Base-by-base conservation (phyloP, 495 filamentous ascomycete genomes). In the Aspergillus cavernicola region DNA sequence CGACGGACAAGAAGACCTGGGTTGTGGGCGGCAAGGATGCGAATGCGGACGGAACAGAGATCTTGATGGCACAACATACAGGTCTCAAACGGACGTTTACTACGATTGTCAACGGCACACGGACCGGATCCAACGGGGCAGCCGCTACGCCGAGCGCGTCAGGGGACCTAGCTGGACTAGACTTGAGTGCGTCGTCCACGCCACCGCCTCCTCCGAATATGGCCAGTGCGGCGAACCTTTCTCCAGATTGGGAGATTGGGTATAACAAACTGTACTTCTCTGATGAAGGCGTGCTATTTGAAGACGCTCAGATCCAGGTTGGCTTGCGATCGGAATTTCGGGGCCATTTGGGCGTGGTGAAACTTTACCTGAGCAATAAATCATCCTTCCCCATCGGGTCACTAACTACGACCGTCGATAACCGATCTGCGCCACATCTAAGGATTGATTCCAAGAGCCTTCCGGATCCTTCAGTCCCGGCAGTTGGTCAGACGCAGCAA, bases 281-380 rank as follows among this genome's bases (percentile, higher is more conserved):
- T 13, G 68, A 85, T 1, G 91, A 97, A 67, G 95, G 93, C 31
- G 79, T 97, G 9, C 80, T 99, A 1, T 97, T 95, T 63, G 90
- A 97, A 69, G 95, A 99, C 63, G 85, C 82, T 0, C 95, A 99
- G 69, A 82, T 99, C 45, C 92, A 97, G 63, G 79, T 99, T 32
- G 95, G 93, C 28, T 70, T 97, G 41, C 87, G 95, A 6, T 90
- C 89, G 4, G 95, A 99, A 68, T 99, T 96, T 65, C 88, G 95
- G 50, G 88, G 81, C 15, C 87, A 95, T 58, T 86, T 96, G 78
- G 95, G 93, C 43, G 96, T 92, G 55, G 77, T 99, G 36, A 97
- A 97, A 61, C 73, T 97, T 44, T 97, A 97, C 69, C 92, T 97
- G 64, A 87, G 86, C 33, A 97, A 97, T 71, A 96, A 95, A 68